phyloP scores from a whole-genome alignment of 202 grass and related monocot species.

The Carex arenaria region DNA sequence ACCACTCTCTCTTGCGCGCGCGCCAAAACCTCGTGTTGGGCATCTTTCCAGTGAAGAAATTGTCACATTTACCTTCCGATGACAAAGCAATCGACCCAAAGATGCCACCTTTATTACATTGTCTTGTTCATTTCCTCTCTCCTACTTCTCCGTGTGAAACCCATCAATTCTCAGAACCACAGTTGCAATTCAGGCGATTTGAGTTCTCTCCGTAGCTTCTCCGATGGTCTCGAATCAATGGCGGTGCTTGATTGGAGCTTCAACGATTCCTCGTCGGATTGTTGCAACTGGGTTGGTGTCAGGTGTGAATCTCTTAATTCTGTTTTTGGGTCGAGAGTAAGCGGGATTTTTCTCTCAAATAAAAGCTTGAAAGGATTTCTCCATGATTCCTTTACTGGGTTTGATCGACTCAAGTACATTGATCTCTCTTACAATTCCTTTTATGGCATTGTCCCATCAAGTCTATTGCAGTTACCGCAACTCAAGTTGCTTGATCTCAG shows the following conservation, averaged over 20 bases:
- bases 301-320: slow-evolving; percentile 23
- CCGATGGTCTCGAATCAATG: slow-evolving; percentile 35
- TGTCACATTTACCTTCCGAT: slow-evolving; percentile 31
- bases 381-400: slow-evolving; percentile 39
- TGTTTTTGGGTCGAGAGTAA: slow-evolving; percentile 26
- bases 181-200: slow-evolving; percentile 48
- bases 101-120: slow-evolving; percentile 16
- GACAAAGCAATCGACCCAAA: slow-evolving; percentile 24
- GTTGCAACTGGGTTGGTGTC: slow-evolving; percentile 75
- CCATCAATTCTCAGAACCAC: slow-evolving; percentile 29
- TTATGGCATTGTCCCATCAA: slow-evolving; percentile 24
- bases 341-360: slow-evolving; percentile 58
- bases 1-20: too few relatives aligned
- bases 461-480: slow-evolving; percentile 28
- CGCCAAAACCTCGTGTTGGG: not conserved
- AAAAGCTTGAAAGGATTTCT: slow-evolving; percentile 51
- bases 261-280: slow-evolving; percentile 29
- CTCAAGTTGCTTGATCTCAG: slow-evolving; percentile 74
- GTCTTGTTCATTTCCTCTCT: slow-evolving; percentile 16
- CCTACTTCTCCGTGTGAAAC: slow-evolving; percentile 15
- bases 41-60: not conserved
- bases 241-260: slow-evolving; percentile 39
- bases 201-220: slow-evolving; percentile 41
- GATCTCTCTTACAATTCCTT: slow-evolving; percentile 65
- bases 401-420: slow-evolving; percentile 38